phyloP scores from a whole-genome alignment of 1,139 yeast genomes.

The Sporopachydermia cereana region DNA sequence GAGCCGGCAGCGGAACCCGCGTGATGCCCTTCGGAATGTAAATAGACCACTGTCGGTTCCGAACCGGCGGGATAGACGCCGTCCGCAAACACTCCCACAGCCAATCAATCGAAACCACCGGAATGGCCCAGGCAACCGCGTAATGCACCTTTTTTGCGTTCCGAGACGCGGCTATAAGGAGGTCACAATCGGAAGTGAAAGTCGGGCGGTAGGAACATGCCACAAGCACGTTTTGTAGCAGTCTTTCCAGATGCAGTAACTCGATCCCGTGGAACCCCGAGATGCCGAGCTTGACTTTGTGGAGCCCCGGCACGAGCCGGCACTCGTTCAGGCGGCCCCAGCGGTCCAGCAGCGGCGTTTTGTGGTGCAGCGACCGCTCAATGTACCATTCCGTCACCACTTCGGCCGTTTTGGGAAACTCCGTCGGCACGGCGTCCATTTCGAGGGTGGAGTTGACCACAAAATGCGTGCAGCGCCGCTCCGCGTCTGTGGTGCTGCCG shows the following conservation, averaged over 20 bases:
- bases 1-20: conserved; percentile 9
- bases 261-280: conserved; percentile 85
- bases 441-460: conserved; percentile 20
- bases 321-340: conserved; percentile 61
- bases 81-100: conserved; percentile 33
- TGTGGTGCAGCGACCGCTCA: conserved; percentile 64
- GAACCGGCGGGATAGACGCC: conserved; percentile 17
- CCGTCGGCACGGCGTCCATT: conserved; percentile 10
- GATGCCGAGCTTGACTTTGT: conserved; percentile 41
- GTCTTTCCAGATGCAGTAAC: conserved; percentile 56
- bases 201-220: conserved; percentile 39
- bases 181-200: conserved; percentile 45
- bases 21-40: conserved; percentile 27
- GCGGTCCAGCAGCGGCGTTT: conserved; percentile 40
- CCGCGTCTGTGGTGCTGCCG: conserved; percentile 12
- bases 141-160: conserved; percentile 30
- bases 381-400: conserved; percentile 67
- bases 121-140: conserved; percentile 45
- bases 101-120: conserved; percentile 41
- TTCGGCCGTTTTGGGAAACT: conserved; percentile 8
- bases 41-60: conserved; percentile 32
- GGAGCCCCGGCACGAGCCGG: conserved; percentile 23
- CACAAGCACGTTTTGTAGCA: conserved; percentile 34
- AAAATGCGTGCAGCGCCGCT: conserved; percentile 14
- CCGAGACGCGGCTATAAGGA: conserved; percentile 43